Base-by-base conservation (phyloP, 1,284 basidiomycete species). In the Moniliella sp. region DNA sequence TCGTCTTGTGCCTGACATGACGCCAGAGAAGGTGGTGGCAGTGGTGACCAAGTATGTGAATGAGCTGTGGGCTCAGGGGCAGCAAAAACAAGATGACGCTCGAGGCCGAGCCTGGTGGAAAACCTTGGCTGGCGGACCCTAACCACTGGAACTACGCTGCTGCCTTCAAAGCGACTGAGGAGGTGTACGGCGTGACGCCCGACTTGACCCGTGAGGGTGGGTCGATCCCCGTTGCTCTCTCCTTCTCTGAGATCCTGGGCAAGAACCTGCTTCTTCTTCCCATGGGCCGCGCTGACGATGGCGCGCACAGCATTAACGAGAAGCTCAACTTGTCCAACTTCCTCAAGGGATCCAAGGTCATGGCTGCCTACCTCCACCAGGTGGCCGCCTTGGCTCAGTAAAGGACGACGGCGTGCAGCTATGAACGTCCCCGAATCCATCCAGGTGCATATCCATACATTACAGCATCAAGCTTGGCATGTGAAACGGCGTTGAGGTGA, bases 61-160 rank as follows among this genome's bases (percentile, higher is more conserved):
- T 15, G 42, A 23, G n/a, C 8, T 7, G 21, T 23, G 21, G 21
- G n/a, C 7, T 7, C 7, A 23, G n/a, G 8, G 21, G 21, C 21
- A 7, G 8, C 21, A 23, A 23, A n/a, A 23, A 23, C 21, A 23
- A 7, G 7, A 23, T 23, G 21, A 7, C 8, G 8, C 21, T 23
- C 21, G 21, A 23, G 7, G 21, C 21, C 21, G 21, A 23, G 21
- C 21, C 44, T 31, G 55, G 50, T 7, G 57, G 56, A 17, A 57
- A 54, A 42, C 57, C 57, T 4, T 60, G 52, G 50, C 28, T 53
- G 26, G 52, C 56, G 19, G 56, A 60, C 37, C 56, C 57, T 9
- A 57, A 58, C 40, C 86, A 97, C 66, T 93, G 82, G 81, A 93
- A 83, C 64, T 97, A 77, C 65, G 73, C 77, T 51, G 88, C 91